Percentiles rank a stretch among this genome's conserved stretches.
Evolutionary conservation across 1,284 basidiomycete genomes (phyloP).

Genomic region (Dichomitus squalens): DNA sequence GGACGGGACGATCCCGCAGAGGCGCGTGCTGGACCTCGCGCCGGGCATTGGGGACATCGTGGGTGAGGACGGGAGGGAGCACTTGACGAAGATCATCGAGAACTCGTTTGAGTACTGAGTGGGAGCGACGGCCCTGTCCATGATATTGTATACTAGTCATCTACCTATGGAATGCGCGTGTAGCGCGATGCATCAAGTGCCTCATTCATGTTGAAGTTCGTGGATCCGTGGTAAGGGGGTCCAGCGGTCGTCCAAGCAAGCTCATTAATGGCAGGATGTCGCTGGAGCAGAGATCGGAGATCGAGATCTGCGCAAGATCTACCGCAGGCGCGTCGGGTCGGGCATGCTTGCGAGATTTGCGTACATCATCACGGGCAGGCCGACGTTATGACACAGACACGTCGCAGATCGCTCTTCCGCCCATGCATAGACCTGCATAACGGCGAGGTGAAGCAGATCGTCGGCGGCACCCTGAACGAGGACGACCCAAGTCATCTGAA

Average conservation of each 20-base stretch:
- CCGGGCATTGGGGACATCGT: slow-evolving; percentile 82
- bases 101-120: slow-evolving; percentile 72
- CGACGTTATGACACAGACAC: neutral
- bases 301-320: slow-evolving; percentile 1
- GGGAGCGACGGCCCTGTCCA: neutral
- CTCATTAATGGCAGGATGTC: too few species aligned
- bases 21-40: slow-evolving; percentile 85
- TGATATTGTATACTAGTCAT: slow-evolving; percentile 2
- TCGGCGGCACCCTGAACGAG: slow-evolving; percentile 90
- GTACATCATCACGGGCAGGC: too few species aligned
- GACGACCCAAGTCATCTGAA: slow-evolving; percentile 62
- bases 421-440: slow-evolving; percentile 98
- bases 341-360: too few species aligned
- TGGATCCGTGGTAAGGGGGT: too few species aligned
- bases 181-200: too few species aligned
- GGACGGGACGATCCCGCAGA: slow-evolving; percentile 86
- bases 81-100: slow-evolving; percentile 78
- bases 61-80: slow-evolving; percentile 78
- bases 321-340: too few species aligned
- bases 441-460: slow-evolving; percentile 97
- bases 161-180: too few species aligned
- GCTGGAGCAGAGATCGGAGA: slow-evolving; percentile 4
- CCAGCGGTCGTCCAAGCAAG: too few species aligned
- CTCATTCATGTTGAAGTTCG: too few species aligned
- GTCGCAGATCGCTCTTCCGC: slow-evolving; percentile 55